A percentile compares a stretch with the other conserved stretches of the same genome.
phyloP scores from a whole-genome alignment of 352 stramenopile species.

The Phytophthora pisi region DNA sequence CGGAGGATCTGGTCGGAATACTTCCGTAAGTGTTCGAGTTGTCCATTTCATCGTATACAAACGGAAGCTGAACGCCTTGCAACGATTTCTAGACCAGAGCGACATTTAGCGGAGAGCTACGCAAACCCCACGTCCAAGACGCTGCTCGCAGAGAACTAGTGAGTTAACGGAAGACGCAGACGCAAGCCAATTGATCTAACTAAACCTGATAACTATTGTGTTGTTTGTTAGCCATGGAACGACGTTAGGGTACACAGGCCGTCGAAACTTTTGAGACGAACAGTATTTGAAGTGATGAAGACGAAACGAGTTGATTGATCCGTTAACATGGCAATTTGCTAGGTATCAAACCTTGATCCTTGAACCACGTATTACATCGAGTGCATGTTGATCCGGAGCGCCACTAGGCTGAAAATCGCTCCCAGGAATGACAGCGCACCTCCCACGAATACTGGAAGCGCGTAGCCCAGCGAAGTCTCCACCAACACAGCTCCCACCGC shows the following conservation, averaged over 20 bases:
- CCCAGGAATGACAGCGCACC: conserved; percentile 66
- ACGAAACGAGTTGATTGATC: neutral
- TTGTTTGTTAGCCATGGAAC: conserved; percentile 34
- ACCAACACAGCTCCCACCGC: conserved; percentile 59
- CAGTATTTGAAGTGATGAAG: neutral
- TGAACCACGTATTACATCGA: conserved; percentile 53
- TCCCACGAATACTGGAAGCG: conserved; percentile 69
- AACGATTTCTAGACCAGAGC: conserved; percentile 32
- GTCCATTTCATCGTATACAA: neutral
- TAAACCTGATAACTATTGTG: neutral
- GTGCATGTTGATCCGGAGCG: conserved; percentile 78
- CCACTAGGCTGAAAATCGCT: conserved; percentile 61
- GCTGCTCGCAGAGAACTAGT: conserved; percentile 75
- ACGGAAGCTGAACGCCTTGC: neutral
- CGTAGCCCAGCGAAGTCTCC: conserved; percentile 66
- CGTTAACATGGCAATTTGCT: conserved; percentile 11
- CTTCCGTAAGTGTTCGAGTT: conserved; percentile 35
- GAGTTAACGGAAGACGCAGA: conserved; percentile 25
- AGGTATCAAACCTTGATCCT: neutral
- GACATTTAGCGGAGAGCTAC: conserved; percentile 61
- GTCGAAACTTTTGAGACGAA: conserved; percentile 30
- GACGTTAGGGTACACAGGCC: conserved; percentile 54
- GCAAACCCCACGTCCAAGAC: conserved; percentile 60
- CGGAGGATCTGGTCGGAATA: conserved; percentile 51
- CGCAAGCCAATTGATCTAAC: neutral